These are phyloP conservation scores for Cupressus sempervirens DNA, from an alignment of 75 land plant genomes.

Conservation along the genomic window DNA sequence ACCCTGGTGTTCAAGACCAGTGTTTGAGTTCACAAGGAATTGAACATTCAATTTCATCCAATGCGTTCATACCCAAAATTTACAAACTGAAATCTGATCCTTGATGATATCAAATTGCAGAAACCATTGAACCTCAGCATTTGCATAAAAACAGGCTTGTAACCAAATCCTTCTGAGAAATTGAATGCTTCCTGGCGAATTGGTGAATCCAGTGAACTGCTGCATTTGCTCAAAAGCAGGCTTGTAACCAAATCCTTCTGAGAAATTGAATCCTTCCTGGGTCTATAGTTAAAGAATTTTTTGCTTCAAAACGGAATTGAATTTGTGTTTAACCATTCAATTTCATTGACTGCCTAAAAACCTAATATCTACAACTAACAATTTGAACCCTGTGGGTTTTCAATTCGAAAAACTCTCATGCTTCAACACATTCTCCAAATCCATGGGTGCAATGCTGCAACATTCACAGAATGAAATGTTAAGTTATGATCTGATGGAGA, in stretches of 20 bases:
- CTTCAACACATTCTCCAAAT: neutral
- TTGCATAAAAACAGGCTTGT: neutral
- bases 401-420: neutral
- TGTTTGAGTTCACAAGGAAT: neutral
- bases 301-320: neutral
- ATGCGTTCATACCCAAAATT: neutral
- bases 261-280: neutral
- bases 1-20: neutral
- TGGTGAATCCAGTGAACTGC: neutral
- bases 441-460: neutral
- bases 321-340: neutral
- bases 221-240: neutral
- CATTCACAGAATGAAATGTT: neutral
- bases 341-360: neutral
- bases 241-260: neutral
- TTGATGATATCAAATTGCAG: neutral
- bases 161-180: neutral
- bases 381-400: neutral
- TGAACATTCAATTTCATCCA: neutral
- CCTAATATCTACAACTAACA: neutral
- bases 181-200: neutral
- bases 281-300: neutral
- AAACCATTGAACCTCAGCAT: neutral
- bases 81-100: neutral
- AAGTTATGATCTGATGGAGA: neutral